Base-by-base conservation (phyloP, 768 basidiomycete species). In the Amanita muscaria region DNA sequence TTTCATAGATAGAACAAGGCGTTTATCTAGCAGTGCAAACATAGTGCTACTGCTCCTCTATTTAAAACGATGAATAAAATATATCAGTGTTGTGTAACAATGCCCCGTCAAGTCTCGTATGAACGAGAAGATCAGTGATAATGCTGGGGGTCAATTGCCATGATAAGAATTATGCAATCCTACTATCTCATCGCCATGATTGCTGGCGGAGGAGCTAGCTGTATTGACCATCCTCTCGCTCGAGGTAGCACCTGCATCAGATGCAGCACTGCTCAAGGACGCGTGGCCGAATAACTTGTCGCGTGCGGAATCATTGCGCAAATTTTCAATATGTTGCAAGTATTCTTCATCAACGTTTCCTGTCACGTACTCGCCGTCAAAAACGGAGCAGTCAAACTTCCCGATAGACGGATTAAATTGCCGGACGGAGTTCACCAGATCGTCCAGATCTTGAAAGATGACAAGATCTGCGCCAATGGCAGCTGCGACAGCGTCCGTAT, bases 301-400 rank as follows among this genome's bases (percentile, higher is more conserved):
- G 60, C 90, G 84, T 21, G 76, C 74, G 55, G 88, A 86, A 57
- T 98, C 94, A 29, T 84, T 83, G 15, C 96, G 76, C 44, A 89
- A 56, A 29, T 65, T 68, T 61, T 97, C 89, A 31, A 99, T 57
- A 48, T 78, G 68, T 29, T 67, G 60, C 38, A 99, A 69, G 65
- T 99, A 98, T 35, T 57, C 71, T 52, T 88, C 84, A 53, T 88
- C 80, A 19, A 99, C 85, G 12, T 85, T 86, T 14, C 96, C 94
- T 2, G 94, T 99, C 40, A 98, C 78, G 60, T 99, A 99, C 59
- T 96, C 80, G 35, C 96, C 96, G 7, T 88, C 90, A 65, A 98
- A 99, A 18, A 99, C 94, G 11, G 94, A 97, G 64, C 94, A 98
- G 57, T 99, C 96, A 58, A 98, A 96, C 6, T 69, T 63, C 41